These are phyloP conservation scores for Kwoniella europaea DNA, from an alignment of 768 basidiomycete genomes.

Conservation along the genomic window DNA sequence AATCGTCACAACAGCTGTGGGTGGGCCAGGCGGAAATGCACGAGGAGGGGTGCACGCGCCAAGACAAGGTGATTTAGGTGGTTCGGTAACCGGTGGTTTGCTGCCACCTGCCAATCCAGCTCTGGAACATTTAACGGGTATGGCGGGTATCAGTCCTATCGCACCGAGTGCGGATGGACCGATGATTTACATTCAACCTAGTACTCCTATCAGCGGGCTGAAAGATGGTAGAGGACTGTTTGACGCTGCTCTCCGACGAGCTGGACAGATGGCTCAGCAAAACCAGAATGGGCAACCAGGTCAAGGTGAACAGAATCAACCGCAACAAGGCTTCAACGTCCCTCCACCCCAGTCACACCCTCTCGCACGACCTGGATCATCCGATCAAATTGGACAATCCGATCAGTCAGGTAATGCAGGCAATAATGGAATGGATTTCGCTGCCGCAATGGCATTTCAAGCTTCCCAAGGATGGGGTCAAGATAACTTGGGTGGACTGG, in stretches of 20 bases:
- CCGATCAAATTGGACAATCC: slow-evolving; percentile 8
- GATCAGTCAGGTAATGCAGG: neutral
- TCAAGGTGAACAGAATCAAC: slow-evolving; percentile 17
- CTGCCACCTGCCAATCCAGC: slow-evolving; percentile 48
- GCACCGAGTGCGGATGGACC: slow-evolving; percentile 51
- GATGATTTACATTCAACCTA: slow-evolving; percentile 51
- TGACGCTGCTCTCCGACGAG: slow-evolving; percentile 43
- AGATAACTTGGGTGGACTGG: slow-evolving; percentile 14
- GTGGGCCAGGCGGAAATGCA: slow-evolving; percentile 13
- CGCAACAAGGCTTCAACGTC: slow-evolving; percentile 21
- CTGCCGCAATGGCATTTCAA: slow-evolving; percentile 23
- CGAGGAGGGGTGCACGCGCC: slow-evolving; percentile 11
- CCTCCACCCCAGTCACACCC: slow-evolving; percentile 23
- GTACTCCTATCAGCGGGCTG: slow-evolving; percentile 52
- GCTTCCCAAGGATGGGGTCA: slow-evolving; percentile 28
- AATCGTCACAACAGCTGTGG: slow-evolving; percentile 35
- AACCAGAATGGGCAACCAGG: slow-evolving; percentile 19
- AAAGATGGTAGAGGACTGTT: slow-evolving; percentile 48
- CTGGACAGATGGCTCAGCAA: slow-evolving; percentile 27
- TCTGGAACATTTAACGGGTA: slow-evolving; percentile 45
- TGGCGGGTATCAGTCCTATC: slow-evolving; percentile 54
- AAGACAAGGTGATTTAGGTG: slow-evolving; percentile 26
- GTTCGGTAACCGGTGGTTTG: slow-evolving; percentile 29
- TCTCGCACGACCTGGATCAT: slow-evolving; percentile 10
- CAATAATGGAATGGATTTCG: slow-evolving; percentile 28